These are phyloP conservation scores for Polytrichum commune DNA, from an alignment of 225 moss, liverwort and hornwort genomes.

Conservation along the genomic window DNA sequence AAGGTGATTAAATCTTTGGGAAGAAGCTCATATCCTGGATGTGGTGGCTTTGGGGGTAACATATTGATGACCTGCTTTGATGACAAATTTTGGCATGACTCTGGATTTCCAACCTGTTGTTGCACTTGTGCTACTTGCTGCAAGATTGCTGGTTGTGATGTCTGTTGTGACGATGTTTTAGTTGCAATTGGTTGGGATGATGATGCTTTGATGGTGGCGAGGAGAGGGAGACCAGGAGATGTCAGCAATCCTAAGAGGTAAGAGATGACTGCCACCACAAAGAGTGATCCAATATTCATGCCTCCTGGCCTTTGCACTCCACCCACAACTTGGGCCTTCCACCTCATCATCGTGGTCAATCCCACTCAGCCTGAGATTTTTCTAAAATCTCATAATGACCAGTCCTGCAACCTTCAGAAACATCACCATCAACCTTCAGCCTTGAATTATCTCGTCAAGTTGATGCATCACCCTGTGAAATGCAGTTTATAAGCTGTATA, in stretches of 20 bases:
- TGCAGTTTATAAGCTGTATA: too few species aligned
- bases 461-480: too few species aligned
- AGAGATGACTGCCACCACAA: conserved; percentile 35
- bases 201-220: conserved; percentile 11
- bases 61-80: too few species aligned
- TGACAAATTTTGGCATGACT: conserved; percentile 5
- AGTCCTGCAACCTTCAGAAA: too few species aligned
- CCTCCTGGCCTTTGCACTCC: conserved; percentile 19
- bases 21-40: conserved; percentile 32
- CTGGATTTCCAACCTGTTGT: neutral
- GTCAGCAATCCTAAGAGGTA: conserved; percentile 49
- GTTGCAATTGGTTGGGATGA: neutral
- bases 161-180: neutral
- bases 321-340: conserved; percentile 26
- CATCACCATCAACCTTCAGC: too few species aligned
- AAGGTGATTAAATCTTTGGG: conserved; percentile 57
- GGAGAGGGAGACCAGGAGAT: conserved; percentile 27
- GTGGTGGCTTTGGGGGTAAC: neutral
- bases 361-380: neutral
- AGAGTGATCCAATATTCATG: conserved; percentile 17
- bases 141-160: neutral
- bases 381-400: neutral
- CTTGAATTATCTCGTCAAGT: too few species aligned
- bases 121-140: neutral
- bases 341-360: conserved; percentile 12